Evolutionary conservation across 305 asterid genomes (phyloP), one percentile per base, ranked within the genome.

Genomic region (Solanum hybrid): DNA sequence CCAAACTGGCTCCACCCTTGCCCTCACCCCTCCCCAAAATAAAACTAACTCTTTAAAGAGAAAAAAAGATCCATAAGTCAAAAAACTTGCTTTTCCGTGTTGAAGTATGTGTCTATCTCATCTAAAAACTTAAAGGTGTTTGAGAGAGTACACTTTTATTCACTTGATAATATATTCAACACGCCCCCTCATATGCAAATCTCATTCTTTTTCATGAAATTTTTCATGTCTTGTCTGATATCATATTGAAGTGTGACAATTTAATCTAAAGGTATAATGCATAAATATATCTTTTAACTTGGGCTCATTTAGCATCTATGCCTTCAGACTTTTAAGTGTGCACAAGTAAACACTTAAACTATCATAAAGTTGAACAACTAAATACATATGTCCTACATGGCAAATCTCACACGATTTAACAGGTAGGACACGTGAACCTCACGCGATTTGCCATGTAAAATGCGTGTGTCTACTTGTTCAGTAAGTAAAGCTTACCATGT

Each of bases 401-500:
- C 26, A 20, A 51, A 7, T 17, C 70, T 57, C 70, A 57, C n/a
- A 57, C 7, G 20, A 39, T 39, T 39, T 29, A 29, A 29, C 31
- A 29, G 31, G 31, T 29, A 29, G 31, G 31, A 29, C 31, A 29
- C 31, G 31, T 29, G 31, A n/a, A n/a, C n/a, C n/a, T n/a, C n/a
- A n/a, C n/a, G n/a, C 38, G 38, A 36, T 36, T 36, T 36, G 38
- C 38, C 38, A 7, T 7, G 1, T 22, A 22, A 9, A 1, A 65
- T 2, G 5, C 4, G 3, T 65, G 3, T 65, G 5, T 65, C 3
- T n/a, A n/a, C 75, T 65, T 65, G 1, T 22, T 22, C 5, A 9
- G 13, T 65, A 9, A 3, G 3, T 65, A 65, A 2, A 22, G 10
- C 90, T 92, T 83, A 94, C 96, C 97, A 95, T 65, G 94, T 91